Base-by-base conservation (phyloP, 495 filamentous ascomycete species). In the Hamigera avellanea region DNA sequence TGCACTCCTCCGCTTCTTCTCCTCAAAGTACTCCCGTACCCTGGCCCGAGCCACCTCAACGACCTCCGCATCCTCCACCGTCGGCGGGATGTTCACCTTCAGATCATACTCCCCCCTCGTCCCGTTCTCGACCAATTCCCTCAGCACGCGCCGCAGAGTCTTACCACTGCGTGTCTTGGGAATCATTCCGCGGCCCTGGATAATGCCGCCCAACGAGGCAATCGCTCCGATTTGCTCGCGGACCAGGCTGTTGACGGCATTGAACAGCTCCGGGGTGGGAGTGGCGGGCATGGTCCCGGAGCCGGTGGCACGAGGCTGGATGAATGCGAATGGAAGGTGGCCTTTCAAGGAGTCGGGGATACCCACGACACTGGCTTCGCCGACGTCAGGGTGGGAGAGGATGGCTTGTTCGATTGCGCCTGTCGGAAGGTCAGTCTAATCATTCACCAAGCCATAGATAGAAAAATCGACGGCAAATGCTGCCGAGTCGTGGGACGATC, bases 101-200 rank as follows among this genome's bases (percentile, higher is more conserved):
- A 54, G 66, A 6, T 65, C 62, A 48, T 68, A 77, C 8, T 70
- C 61, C 1, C 68, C 72, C 32, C 63, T 39, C 6, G 59, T 67
- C 1, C 41, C 62, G 46, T 76, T 64, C 56, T 95, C 88, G 2
- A 93, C 52, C 41, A 95, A 53, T 59, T 91, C 85, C 32, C 79
- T 67, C 59, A 94, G 49, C 19, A 91, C 83, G 37, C 88, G 66
- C 10, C 89, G 64, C 39, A 94, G 49, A 18, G 83, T 93, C 72
- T 95, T 95, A 3, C 88, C 88, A 17, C 77, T 83, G 15, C 88
- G 59, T 19, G 87, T 95, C 64, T 86, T 88, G 6, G 88, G 87
- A 34, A 95, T 93, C 73, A 93, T 87, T n/a, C 80, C 83, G 27
- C 75, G 74, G 6, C 84, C 82, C 42, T 81, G 76, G 19, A 94